phyloP scores from a whole-genome alignment of 371 early-diverging fungal genomes.

The Mucor circinelloides region DNA sequence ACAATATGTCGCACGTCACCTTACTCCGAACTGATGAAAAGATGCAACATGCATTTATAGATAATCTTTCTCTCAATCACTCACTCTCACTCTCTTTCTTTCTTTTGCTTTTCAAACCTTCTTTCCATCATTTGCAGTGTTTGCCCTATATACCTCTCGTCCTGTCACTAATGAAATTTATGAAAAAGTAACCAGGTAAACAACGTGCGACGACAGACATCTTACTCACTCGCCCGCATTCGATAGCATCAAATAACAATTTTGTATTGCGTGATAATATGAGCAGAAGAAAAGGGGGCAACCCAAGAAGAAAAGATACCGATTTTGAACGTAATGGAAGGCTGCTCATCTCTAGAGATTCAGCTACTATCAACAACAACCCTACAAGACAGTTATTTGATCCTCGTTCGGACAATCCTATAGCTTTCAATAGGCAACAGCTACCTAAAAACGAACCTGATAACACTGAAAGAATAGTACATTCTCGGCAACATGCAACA shows the following conservation, averaged over 20 bases:
- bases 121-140: not conserved
- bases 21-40: not conserved
- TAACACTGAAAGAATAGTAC: not conserved
- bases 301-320: constrained; percentile 19
- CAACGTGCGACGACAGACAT: no score
- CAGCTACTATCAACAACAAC: not conserved
- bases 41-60: no score
- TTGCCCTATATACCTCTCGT: not conserved
- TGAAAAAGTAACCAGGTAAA: constrained; percentile 3
- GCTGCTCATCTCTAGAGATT: constrained; percentile 7
- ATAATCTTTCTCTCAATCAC: not conserved
- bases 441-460: not conserved
- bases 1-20: not conserved
- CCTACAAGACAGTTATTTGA: constrained; percentile 34
- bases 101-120: not conserved
- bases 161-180: constrained; percentile 7
- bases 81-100: no score
- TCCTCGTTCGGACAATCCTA: constrained; percentile 43
- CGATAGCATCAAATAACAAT: constrained; percentile 11
- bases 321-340: constrained; percentile 20
- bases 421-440: constrained; percentile 34
- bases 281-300: constrained; percentile 27
- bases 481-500: not conserved
- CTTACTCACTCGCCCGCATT: not conserved
- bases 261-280: constrained; percentile 13